Conservation (phyloP, 2,329 filamentous ascomycete species). For the Ceratocystis variospora region DNA sequence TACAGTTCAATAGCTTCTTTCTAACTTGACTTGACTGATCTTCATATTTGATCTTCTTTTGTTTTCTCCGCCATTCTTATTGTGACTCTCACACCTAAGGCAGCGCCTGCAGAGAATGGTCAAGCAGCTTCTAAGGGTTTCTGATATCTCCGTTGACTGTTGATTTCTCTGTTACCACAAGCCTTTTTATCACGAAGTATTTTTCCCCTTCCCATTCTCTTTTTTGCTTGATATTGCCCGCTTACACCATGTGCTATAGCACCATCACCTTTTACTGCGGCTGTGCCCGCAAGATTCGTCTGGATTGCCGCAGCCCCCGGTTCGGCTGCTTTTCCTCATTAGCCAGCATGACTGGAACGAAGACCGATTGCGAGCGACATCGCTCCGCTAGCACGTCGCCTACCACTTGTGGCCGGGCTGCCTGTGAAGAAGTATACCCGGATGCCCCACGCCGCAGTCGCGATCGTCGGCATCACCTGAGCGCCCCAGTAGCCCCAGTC, state of each 20-base stretch:
- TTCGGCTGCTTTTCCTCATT: conserved; percentile 7
- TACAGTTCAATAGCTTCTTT: neutral
- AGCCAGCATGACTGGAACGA: neutral
- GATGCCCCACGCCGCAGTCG: conserved; percentile 1
- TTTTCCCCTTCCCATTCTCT: too few species aligned
- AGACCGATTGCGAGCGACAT: conserved; percentile 8
- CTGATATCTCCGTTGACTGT: neutral
- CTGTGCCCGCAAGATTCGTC: conserved; percentile 3
- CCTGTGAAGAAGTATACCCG: conserved; percentile 11
- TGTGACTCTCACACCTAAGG: too few species aligned
- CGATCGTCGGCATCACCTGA: neutral
- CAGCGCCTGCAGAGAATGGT: too few species aligned
- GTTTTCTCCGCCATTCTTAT: neutral
- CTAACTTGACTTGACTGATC: neutral
- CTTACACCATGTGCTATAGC: conserved; percentile 9
- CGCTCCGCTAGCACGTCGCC: neutral
- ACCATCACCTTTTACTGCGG: conserved; percentile 8
- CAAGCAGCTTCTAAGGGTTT: neutral
- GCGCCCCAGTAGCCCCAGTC: neutral
- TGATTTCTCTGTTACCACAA: too few species aligned
- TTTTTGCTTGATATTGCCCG: neutral
- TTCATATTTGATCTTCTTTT: neutral
- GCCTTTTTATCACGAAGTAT: neutral
- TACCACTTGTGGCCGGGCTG: conserved; percentile 13
- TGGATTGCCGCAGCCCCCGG: conserved; percentile 3